Evolutionary conservation across 495 filamentous ascomycete species (phyloP).

Genomic region (Aspergillus heteromorphus): DNA sequence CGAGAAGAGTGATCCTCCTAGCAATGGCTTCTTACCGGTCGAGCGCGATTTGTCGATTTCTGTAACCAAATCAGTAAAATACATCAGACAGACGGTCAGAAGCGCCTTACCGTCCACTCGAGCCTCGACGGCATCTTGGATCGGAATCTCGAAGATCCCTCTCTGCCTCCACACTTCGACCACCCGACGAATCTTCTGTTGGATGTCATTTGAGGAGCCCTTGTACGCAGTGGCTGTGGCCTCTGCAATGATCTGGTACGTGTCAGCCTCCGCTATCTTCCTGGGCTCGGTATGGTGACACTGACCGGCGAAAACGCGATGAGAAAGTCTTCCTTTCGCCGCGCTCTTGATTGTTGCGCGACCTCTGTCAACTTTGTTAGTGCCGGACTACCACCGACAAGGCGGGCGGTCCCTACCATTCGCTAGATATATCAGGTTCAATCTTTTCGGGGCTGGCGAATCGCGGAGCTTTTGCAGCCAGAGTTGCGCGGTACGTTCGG

Average conservation of each 20-base stretch:
- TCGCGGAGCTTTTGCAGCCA: constrained; percentile 89
- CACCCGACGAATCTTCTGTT: constrained; percentile 80
- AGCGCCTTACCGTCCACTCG: constrained; percentile 63
- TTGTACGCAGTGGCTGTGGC: constrained; percentile 80
- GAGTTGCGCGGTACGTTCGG: constrained; percentile 77
- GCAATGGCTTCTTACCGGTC: constrained; percentile 55
- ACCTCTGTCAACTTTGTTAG: constrained; percentile 61
- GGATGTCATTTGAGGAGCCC: constrained; percentile 74
- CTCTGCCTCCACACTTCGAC: constrained; percentile 91
- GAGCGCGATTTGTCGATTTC: constrained; percentile 77
- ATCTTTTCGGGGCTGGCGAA: constrained; percentile 70
- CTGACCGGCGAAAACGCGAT: constrained; percentile 76
- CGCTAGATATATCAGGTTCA: constrained; percentile 91
- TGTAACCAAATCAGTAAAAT: constrained; percentile 24
- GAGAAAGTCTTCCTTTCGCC: constrained; percentile 85
- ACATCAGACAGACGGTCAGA: background rate
- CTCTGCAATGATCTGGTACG: constrained; percentile 68
- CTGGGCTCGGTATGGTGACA: background rate
- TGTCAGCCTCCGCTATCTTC: constrained; percentile 17
- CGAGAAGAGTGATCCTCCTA: constrained; percentile 70
- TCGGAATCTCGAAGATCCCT: constrained; percentile 72
- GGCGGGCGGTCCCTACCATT: constrained; percentile 60
- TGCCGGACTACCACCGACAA: background rate
- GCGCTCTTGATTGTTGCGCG: constrained; percentile 86
- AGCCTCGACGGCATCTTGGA: constrained; percentile 72